phyloP scores from a whole-genome alignment of 2,329 filamentous ascomycete genomes.

The Talaromyces islandicus region DNA sequence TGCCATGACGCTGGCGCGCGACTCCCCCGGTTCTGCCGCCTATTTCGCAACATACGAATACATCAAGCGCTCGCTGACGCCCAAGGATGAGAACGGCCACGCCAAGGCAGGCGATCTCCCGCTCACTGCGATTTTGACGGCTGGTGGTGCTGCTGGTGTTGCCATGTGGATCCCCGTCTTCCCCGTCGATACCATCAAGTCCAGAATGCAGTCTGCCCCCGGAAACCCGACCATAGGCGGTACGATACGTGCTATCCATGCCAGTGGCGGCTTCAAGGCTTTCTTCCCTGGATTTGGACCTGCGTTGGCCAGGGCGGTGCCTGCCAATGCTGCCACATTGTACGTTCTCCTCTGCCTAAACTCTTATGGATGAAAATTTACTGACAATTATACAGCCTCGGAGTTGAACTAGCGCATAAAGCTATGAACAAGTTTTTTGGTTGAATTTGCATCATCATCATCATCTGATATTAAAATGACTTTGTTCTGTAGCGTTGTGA shows the following conservation, averaged over 20 bases:
- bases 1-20: slow-evolving; percentile 83
- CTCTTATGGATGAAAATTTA: neutral
- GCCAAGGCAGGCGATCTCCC: slow-evolving; percentile 66
- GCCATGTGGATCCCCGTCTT: slow-evolving; percentile 99
- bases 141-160: slow-evolving; percentile 84
- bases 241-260: slow-evolving; percentile 77
- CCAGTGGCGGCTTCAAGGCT: slow-evolving; percentile 73
- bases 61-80: slow-evolving; percentile 82
- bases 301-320: slow-evolving; percentile 84
- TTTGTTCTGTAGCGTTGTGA: neutral
- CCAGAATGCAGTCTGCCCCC: slow-evolving; percentile 82
- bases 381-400: slow-evolving; percentile 26
- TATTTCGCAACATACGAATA: slow-evolving; percentile 98
- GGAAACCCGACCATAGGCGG: slow-evolving; percentile 74
- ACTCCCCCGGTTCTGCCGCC: slow-evolving; percentile 85
- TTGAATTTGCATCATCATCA: neutral
- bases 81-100: slow-evolving; percentile 69
- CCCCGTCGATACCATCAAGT: slow-evolving; percentile 96
- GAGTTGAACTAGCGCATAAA: slow-evolving; percentile 47
- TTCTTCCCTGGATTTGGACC: slow-evolving; percentile 98
- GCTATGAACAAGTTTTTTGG: slow-evolving; percentile 44
- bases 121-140: slow-evolving; percentile 73
- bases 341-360: slow-evolving; percentile 17
- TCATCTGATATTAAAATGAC: neutral
- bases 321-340: slow-evolving; percentile 95